Evolutionary conservation across 176 grass and related monocot genomes (phyloP).

Genomic region (Alopecurus myosuroides): DNA sequence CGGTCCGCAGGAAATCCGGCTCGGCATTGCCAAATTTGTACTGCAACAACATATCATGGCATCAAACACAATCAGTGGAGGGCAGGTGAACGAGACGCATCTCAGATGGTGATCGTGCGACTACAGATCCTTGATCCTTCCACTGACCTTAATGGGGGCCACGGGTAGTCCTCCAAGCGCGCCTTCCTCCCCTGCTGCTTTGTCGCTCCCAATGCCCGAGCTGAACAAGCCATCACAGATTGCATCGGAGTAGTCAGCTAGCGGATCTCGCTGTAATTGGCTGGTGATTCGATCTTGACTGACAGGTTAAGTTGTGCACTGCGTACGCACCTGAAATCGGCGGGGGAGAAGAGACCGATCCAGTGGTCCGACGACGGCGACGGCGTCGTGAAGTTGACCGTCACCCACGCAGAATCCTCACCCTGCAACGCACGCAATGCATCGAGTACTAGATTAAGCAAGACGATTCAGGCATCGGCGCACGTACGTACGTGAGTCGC

Average conservation of each 20-base stretch:
- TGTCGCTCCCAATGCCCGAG: slow-evolving; percentile 18
- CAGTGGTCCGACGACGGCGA: slow-evolving; percentile 47
- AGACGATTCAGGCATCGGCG: background rate
- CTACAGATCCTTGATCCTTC: background rate
- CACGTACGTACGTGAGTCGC: background rate
- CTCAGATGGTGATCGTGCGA: background rate
- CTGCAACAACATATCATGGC: slow-evolving; percentile 24
- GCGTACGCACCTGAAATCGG: slow-evolving; percentile 45
- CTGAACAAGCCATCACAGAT: slow-evolving; percentile 23
- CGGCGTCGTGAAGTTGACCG: slow-evolving; percentile 49
- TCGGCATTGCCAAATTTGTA: slow-evolving; percentile 64
- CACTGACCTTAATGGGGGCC: slow-evolving; percentile 65
- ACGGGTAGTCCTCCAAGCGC: slow-evolving; percentile 36
- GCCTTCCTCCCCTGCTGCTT: slow-evolving; percentile 15
- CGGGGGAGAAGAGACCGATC: slow-evolving; percentile 84
- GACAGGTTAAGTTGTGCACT: background rate
- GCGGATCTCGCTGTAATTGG: background rate
- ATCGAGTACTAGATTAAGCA: background rate
- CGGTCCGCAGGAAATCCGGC: slow-evolving; percentile 41
- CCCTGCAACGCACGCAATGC: slow-evolving; percentile 18
- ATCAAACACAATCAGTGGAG: background rate
- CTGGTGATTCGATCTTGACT: background rate
- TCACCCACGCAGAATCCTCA: slow-evolving; percentile 49
- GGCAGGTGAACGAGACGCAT: background rate
- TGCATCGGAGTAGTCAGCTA: background rate